Evolutionary conservation across 345 rosid species (phyloP).

Genomic region (Dovyalis caffra): DNA sequence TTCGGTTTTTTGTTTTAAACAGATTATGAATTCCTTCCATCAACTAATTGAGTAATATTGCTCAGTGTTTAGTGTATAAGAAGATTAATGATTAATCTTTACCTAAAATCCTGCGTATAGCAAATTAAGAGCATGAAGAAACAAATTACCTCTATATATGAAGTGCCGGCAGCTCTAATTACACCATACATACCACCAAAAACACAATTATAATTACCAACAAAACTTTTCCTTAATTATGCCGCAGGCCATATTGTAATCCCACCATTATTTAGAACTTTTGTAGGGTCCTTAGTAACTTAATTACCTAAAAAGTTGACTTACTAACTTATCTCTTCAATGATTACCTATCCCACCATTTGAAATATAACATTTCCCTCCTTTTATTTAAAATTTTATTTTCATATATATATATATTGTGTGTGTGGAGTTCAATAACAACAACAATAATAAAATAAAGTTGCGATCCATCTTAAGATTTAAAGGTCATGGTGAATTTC

Average conservation of each 20-base stretch:
- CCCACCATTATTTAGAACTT: background rate
- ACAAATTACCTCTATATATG: background rate
- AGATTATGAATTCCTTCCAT: background rate
- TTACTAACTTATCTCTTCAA: constrained; percentile 10
- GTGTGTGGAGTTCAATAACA: too few species aligned
- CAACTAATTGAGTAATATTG: background rate
- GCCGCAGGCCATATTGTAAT: constrained; percentile 1
- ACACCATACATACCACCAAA: background rate
- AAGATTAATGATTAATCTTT: background rate
- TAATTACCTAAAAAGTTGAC: background rate
- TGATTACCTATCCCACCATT: constrained; percentile 27
- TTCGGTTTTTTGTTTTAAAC: too few species aligned
- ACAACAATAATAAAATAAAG: too few species aligned
- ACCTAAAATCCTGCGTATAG: background rate
- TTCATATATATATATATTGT: too few species aligned
- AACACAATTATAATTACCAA: constrained; percentile 4
- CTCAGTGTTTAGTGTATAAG: background rate
- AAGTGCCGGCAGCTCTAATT: background rate
- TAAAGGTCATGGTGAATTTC: too few species aligned
- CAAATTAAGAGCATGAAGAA: background rate
- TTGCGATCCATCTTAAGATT: too few species aligned
- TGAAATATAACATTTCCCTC: background rate
- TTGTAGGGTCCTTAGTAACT: background rate
- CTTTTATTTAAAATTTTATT: too few species aligned
- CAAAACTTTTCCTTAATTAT: background rate